Evolutionary conservation across 2,329 filamentous ascomycete species (phyloP), one percentile per base, ranked within the genome.

Genomic region (Hymenoscyphus linearis): DNA sequence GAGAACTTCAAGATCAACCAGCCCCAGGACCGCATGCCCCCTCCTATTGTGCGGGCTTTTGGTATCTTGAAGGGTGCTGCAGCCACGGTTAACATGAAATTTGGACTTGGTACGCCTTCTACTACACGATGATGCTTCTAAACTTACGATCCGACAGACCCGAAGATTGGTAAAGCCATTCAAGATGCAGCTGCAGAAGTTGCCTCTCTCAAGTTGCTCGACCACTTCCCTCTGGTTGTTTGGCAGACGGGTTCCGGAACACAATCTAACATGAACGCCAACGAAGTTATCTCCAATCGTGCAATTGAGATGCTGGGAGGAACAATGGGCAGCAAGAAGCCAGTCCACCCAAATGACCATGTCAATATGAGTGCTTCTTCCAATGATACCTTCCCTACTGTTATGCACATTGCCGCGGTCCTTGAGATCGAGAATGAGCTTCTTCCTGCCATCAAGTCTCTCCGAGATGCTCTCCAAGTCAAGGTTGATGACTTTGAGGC

Each of bases 1-100:
- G 88, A 90, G 77, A 99, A 99, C 83, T 99, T 99, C 84, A 89
- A 89, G 77, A 98, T 99, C 86, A 98, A 98, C 80, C 95, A 98
- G 83, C 95, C 95, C 64, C 91, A 96, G 79, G 95, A 99, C 76
- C 92, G 95, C 76, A 98, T 98, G 93, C 95, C 95, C 55, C 88
- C 91, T 67, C 90, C 93, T 53, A 89, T 99, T 70, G 82, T 98
- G 73, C 88, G 87, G 77, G 95, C 95, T 6, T 97, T 99, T 76
- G 95, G 95, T 74, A 96, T 98, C 72, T 83, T 99, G 68, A 99
- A 99, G 85, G 93, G 93, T 67, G 95, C 95, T 61, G 95, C 95
- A 52, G 95, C 95, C 55, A 91, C 88, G 7, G 95, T 98, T 66
- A 99, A 99, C 81, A 92, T 96, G 86, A 87, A 86, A 76, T 98